Evolutionary conservation across 768 basidiomycete genomes (phyloP), one percentile per base, ranked within the genome.

Genomic region (Termitomyces sp.): DNA sequence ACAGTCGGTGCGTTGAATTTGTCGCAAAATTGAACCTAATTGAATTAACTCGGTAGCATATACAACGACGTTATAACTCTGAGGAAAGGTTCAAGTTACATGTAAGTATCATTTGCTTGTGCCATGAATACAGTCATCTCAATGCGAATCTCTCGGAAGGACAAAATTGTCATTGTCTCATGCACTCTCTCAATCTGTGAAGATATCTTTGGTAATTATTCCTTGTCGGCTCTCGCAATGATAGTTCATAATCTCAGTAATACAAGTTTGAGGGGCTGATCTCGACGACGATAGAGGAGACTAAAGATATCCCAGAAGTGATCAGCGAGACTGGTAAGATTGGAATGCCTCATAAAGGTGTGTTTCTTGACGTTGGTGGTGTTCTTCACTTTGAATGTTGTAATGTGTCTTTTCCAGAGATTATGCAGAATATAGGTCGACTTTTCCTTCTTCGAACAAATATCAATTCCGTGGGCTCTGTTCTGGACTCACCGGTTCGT

Each of bases 31-130:
- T 51, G 34, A 40, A 48, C 55, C 52, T 21, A 35, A 41, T 37
- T 44, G 57, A 56, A 53, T 49, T 9, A 32, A 26, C 46, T 54
- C 37, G 15, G 26, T 60, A 85, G 92, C 64, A 97, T 97, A 65
- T 98, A 95, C 71, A 98, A 98, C 73, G 95, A 98, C 71, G 95
- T 98, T 41, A 97, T 98, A 56, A 92, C 95, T 2, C 78, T 97
- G 37, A 85, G 93, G 55, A 92, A 91, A 68, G 94, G 94, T 28
- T 97, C 95, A 11, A 88, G 93, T 58, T 95, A 94, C 70, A 96
- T 98, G 95, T 95, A 62, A 63, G 89, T 69, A 44, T 24, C 15
- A 53, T 59, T 63, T 28, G 11, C 54, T 53, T 55, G 54, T 6
- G 22, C 12, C 19, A 34, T 42, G 30, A 47, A 19, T 7, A n/a